phyloP scores from a whole-genome alignment of 208 protist genomes.

The Balamuthia mandrillaris region DNA sequence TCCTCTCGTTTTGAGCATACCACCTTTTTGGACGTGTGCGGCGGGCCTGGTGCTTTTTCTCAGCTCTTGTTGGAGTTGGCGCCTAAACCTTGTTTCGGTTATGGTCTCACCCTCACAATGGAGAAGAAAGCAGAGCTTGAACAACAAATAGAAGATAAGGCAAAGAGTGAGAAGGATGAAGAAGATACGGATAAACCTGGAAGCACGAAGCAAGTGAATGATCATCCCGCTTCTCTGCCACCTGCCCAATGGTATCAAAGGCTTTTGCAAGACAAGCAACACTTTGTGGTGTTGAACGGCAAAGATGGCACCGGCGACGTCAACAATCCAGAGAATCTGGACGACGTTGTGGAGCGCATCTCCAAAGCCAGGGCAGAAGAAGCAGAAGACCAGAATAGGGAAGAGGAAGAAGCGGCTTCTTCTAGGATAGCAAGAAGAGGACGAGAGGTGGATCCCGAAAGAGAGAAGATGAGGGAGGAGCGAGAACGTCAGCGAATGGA shows the following conservation, averaged over 20 bases:
- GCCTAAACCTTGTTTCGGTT: slow-evolving; percentile 54
- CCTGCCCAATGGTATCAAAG: slow-evolving; percentile 81
- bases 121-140: too few relatives aligned
- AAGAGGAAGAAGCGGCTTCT: too few relatives aligned
- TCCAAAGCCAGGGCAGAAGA: background rate
- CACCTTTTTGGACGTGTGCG: slow-evolving; percentile 82
- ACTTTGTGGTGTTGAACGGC: slow-evolving; percentile 78
- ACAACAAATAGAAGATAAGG: too few relatives aligned
- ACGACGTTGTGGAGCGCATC: slow-evolving; percentile 71
- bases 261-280: slow-evolving; percentile 57
- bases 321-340: slow-evolving; percentile 76
- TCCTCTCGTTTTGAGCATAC: background rate
- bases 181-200: slow-evolving; percentile 55
- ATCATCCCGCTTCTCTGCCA: too few relatives aligned
- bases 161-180: too few relatives aligned
- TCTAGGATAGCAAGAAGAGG: too few relatives aligned
- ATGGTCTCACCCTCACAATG: slow-evolving; percentile 79
- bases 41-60: slow-evolving; percentile 82
- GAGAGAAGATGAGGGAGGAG: too few relatives aligned
- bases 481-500: too few relatives aligned
- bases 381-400: too few relatives aligned
- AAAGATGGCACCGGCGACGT: slow-evolving; percentile 76
- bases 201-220: too few relatives aligned
- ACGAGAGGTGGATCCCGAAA: too few relatives aligned
- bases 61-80: slow-evolving; percentile 71